These are phyloP conservation scores for Corymbia calophylla DNA, from an alignment of 441 rosid species.

Conservation along the genomic window DNA sequence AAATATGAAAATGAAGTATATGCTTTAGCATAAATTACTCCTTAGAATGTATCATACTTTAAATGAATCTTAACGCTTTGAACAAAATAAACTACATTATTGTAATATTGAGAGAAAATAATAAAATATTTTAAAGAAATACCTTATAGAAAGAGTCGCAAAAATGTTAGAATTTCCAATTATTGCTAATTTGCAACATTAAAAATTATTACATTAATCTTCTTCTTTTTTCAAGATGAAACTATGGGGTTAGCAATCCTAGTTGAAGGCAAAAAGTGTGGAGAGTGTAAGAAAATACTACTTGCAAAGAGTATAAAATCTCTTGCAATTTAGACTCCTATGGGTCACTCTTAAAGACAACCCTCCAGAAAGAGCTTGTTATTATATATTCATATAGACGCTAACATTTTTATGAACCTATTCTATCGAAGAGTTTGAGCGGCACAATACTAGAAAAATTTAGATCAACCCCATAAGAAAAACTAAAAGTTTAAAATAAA, in stretches of 20 bases:
- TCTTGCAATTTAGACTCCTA: neutral
- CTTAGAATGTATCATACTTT: no score
- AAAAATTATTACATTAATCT: no score
- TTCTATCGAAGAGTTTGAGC: fast-evolving
- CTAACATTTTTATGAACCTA: fast-evolving
- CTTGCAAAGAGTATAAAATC: neutral
- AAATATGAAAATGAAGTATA: neutral
- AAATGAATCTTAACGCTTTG: no score
- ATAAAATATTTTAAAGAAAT: no score
- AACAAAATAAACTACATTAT: no score
- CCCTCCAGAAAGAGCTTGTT: neutral
- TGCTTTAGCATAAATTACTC: no score
- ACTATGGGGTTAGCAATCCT: no score
- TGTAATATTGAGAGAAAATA: no score
- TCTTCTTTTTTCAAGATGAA: no score
- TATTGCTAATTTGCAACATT: no score
- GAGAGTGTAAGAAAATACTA: neutral
- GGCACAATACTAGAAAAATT: neutral
- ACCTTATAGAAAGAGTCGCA: no score
- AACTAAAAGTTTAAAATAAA: neutral
- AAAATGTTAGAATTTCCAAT: no score
- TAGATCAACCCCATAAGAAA: neutral
- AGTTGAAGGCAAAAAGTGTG: neutral
- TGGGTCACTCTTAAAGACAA: fast-evolving
- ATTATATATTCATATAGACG: neutral